A percentile compares a stretch with the other conserved stretches of the same genome.
Evolutionary conservation across 371 early-diverging fungal species (phyloP).

Genomic region (Lichtheimia hyalospora): DNA sequence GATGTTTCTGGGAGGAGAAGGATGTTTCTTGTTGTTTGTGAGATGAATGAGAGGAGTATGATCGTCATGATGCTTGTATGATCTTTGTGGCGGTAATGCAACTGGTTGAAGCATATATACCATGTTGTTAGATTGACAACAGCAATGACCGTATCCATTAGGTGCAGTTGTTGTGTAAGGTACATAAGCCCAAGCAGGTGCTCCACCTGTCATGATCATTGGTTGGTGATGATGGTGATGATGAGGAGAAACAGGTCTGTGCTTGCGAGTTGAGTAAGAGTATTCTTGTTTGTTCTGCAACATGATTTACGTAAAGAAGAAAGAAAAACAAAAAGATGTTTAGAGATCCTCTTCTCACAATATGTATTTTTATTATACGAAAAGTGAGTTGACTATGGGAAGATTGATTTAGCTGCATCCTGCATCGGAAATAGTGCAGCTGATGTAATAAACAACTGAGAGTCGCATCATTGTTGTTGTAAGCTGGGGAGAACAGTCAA

Average conservation of each 20-base stretch:
- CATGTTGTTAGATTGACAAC: too few relatives aligned
- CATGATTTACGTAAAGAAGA: not conserved
- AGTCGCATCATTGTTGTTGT: not conserved
- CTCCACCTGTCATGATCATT: too few relatives aligned
- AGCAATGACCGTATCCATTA: too few relatives aligned
- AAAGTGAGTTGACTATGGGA: not conserved
- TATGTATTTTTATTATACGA: not conserved
- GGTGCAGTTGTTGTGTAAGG: too few relatives aligned
- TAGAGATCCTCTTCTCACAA: too few relatives aligned
- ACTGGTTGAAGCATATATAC: not conserved
- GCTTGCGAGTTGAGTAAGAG: not conserved
- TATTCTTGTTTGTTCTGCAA: not conserved
- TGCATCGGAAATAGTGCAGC: too few relatives aligned
- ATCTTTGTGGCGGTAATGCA: not conserved
- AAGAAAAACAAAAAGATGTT: not conserved
- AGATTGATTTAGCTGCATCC: slow-evolving; percentile 6
- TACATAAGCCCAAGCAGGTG: too few relatives aligned
- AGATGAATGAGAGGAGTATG: slow-evolving; percentile 3
- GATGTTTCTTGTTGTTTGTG: not conserved
- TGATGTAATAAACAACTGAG: too few relatives aligned
- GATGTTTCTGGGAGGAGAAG: not conserved
- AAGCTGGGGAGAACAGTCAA: not conserved
- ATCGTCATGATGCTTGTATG: slow-evolving; percentile 1
- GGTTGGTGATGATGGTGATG: not conserved
- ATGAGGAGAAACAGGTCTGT: not conserved